Evolutionary conservation across 2,329 filamentous ascomycete species (phyloP), one percentile per base, ranked within the genome.

Genomic region (Grosmannia clavigera): DNA sequence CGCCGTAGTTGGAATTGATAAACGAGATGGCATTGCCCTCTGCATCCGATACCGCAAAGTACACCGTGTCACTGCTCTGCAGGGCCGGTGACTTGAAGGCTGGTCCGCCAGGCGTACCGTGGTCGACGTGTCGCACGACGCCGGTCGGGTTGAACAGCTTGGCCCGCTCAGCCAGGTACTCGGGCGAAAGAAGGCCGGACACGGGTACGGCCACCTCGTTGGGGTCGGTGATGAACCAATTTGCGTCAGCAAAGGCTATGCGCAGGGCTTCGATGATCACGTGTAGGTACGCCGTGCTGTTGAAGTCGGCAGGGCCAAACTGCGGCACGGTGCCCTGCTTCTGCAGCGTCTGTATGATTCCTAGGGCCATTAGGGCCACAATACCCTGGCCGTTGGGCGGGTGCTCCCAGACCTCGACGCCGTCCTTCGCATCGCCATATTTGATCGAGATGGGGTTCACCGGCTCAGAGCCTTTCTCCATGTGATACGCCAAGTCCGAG

Each of bases 381-480:
- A 97, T 92, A 1, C 94, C 94, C 73, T 97, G 94, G 0, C 94
- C 92, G 67, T 97, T 97, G 10, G 94, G 94, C 43, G 92, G 92
- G 70, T 97, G 92, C 69, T 99, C 94, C 92, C 92, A 97, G 0
- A 99, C 76, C 68, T 95, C 85, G 51, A 96, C 80, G 11, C 84
- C 84, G 14, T 76, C 72, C 25, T 55, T 19, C 5, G 67, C 56
- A 31, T 57, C 61, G 51, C 61, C 60, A n/a, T 92, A 92, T 62
- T 86, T 84, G 57, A 96, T 78, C 0, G 88, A 92, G 65, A 97
- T 94, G 19, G 94, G 84, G 31, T 92, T 85, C 0, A 91, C 86
- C n/a, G 86, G 79, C 71, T 96, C 90, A 59, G 83, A 90, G 25
- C 91, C 65, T 0, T 66, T 67, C 22, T 77, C 73, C 11, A 88